Evolutionary conservation across 2,329 filamentous ascomycete species (phyloP).

Genomic region (Fusarium verticillioides): DNA sequence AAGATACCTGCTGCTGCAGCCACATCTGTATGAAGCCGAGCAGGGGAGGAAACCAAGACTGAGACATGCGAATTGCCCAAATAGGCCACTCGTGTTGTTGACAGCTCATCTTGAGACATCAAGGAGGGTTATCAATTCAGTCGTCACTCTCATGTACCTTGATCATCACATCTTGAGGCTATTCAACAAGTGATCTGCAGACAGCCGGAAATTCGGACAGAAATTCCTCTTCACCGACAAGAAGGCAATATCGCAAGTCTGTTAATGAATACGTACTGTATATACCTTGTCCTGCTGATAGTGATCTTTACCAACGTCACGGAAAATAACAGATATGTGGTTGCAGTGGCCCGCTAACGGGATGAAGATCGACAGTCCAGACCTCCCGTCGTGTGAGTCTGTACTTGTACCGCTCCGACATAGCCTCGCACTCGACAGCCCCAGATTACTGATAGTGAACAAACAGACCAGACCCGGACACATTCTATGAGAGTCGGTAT

Average conservation of each 20-base stretch:
- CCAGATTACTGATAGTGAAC: background rate
- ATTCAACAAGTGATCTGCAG: constrained; percentile 10
- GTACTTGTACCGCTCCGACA: constrained; percentile 8
- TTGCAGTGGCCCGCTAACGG: constrained; percentile 20
- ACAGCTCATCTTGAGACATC: constrained; percentile 11
- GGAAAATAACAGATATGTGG: constrained; percentile 20
- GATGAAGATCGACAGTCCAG: constrained; percentile 37
- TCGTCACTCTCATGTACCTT: constrained; percentile 22
- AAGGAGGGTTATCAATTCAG: background rate
- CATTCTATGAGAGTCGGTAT: background rate
- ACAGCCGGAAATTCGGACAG: constrained; percentile 18
- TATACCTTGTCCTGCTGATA: background rate
- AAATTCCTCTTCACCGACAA: constrained; percentile 24
- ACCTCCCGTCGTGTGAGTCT: background rate
- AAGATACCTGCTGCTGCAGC: constrained; percentile 13
- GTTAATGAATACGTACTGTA: background rate
- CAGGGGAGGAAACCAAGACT: constrained; percentile 12
- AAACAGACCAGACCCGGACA: background rate
- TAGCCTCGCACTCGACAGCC: background rate
- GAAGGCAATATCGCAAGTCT: constrained; percentile 19
- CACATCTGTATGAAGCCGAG: background rate
- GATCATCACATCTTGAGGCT: constrained; percentile 16
- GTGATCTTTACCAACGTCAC: constrained; percentile 5
- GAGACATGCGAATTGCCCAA: background rate
- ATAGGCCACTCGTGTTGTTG: background rate